phyloP scores from a whole-genome alignment of 345 rosid genomes.

The Brassica cretica region DNA sequence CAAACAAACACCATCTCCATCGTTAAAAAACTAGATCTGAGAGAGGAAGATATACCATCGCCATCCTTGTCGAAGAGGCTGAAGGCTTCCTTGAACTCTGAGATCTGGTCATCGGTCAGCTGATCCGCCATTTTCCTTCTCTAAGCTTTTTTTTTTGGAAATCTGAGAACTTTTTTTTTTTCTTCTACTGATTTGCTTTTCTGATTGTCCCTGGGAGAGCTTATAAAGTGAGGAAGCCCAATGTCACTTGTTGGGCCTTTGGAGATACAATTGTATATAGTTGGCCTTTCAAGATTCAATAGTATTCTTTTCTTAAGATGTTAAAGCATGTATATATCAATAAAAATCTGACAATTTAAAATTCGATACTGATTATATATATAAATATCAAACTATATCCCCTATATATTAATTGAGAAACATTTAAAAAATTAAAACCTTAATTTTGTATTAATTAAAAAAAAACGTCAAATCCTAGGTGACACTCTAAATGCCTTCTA shows the following conservation, averaged over 20 bases:
- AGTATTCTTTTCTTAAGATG: background rate
- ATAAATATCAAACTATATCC: too few species aligned
- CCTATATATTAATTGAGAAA: too few species aligned
- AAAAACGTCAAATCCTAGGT: too few species aligned
- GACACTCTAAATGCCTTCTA: too few species aligned
- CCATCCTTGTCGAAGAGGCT: conserved; percentile 55
- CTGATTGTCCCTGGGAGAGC: background rate
- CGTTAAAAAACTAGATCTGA: conserved; percentile 13
- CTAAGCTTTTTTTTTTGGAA: background rate
- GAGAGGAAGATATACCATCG: conserved; percentile 43
- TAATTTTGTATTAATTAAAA: too few species aligned
- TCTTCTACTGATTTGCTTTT: background rate
- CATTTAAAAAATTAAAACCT: too few species aligned
- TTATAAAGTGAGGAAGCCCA: background rate
- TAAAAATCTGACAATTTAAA: too few species aligned
- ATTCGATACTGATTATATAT: too few species aligned
- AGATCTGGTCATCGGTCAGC: conserved; percentile 57
- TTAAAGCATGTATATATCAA: background rate
- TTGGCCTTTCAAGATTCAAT: background rate
- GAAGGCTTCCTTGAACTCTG: conserved; percentile 46
- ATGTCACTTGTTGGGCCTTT: background rate
- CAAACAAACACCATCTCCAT: background rate
- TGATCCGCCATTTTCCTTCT: conserved; percentile 49
- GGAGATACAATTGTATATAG: background rate
- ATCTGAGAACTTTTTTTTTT: background rate